A percentile compares a stretch with the other conserved stretches of the same genome.
phyloP scores from a whole-genome alignment of 106 monocot species.

The Agapanthus africanus region DNA sequence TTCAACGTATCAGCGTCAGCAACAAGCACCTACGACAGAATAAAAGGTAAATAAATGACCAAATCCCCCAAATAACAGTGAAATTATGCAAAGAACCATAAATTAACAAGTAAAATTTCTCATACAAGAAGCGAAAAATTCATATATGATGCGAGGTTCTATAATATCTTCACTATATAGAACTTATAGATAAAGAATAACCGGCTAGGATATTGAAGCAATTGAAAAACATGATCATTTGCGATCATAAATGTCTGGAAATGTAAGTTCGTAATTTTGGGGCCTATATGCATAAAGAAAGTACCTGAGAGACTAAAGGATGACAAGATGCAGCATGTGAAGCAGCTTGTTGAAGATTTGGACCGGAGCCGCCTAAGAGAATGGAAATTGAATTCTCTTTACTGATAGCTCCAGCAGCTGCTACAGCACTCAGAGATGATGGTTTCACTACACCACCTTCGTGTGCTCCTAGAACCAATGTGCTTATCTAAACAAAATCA shows the following conservation, averaged over 20 bases:
- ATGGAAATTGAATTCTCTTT: slow-evolving; percentile 71
- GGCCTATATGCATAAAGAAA: not conserved
- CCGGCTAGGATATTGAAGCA: not conserved
- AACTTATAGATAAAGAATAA: not conserved
- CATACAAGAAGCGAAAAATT: not conserved
- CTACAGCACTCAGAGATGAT: slow-evolving; percentile 80
- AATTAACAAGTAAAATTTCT: not conserved
- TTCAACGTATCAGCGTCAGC: slow-evolving; percentile 62
- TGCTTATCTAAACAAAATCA: slow-evolving; percentile 50
- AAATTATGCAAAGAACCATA: not conserved
- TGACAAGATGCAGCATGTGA: slow-evolving; percentile 78
- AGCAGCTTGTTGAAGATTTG: slow-evolving; percentile 68
- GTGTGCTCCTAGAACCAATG: slow-evolving; percentile 83
- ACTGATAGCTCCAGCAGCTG: slow-evolving; percentile 56
- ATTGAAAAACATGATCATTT: not conserved
- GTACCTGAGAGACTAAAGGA: slow-evolving; percentile 75
- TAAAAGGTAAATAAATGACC: not conserved
- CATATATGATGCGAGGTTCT: not conserved
- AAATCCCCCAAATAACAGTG: not conserved
- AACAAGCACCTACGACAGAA: slow-evolving; percentile 67
- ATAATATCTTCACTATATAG: not conserved
- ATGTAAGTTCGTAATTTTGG: not conserved
- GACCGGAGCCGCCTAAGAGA: slow-evolving; percentile 82
- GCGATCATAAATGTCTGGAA: not conserved
- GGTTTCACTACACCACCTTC: slow-evolving; percentile 78